Conservation (phyloP, 2,329 filamentous ascomycete species). For the Botryotinia narcissicola region DNA sequence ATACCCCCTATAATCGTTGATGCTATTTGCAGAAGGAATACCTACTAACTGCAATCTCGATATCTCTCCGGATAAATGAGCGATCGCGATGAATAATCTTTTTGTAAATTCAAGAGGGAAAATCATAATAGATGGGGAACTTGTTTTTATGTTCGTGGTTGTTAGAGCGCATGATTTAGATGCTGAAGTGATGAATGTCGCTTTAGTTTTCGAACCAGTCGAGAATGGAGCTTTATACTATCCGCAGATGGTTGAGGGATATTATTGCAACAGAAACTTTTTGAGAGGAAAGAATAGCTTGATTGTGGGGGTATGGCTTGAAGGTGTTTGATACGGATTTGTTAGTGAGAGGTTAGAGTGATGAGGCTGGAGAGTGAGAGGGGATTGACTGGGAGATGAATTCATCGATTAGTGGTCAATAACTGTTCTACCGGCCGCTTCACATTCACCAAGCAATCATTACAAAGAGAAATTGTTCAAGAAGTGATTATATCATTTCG, state of each 20-base stretch:
- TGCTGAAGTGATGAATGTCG: not conserved
- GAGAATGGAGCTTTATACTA: not conserved
- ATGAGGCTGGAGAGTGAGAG: not conserved
- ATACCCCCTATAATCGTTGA: no score
- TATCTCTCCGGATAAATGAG: no score
- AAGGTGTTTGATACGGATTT: no score
- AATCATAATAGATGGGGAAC: no score
- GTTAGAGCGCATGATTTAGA: not conserved
- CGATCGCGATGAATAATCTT: no score
- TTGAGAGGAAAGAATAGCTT: not conserved
- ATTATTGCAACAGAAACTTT: not conserved
- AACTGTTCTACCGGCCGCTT: not conserved
- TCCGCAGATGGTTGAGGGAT: not conserved
- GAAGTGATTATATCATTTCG: conserved; percentile 13
- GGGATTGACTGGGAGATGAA: no score
- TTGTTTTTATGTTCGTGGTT: not conserved
- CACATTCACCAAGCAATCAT: not conserved
- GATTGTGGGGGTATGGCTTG: no score
- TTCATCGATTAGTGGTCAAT: no score
- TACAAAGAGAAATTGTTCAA: not conserved
- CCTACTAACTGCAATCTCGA: no score
- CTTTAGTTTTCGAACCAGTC: not conserved
- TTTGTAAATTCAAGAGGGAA: no score
- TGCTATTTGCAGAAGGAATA: no score
- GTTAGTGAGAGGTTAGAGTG: not conserved